Evolutionary conservation across 495 filamentous ascomycete genomes (phyloP).

Genomic region (Daldinia loculata): DNA sequence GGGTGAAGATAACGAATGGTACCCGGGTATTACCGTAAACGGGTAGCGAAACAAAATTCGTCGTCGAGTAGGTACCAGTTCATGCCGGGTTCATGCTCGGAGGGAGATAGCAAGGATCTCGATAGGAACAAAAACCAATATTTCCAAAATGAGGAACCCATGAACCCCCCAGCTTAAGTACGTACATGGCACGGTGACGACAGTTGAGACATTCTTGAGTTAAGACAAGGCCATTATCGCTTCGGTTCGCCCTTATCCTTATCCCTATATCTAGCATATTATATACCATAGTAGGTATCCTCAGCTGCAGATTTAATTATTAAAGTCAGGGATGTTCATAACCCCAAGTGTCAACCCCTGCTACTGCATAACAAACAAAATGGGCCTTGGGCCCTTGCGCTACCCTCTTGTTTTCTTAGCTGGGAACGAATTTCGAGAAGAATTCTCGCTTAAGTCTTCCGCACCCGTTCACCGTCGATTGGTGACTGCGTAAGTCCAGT

Average conservation of each 20-base stretch:
- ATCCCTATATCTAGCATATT: conserved; percentile 19
- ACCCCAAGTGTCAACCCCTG: conserved; percentile 34
- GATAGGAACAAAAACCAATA: conserved; percentile 1
- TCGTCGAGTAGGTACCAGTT: neutral
- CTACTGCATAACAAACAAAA: conserved; percentile 15
- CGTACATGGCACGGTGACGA: conserved; percentile 12
- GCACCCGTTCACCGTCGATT: conserved; percentile 6
- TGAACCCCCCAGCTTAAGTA: neutral
- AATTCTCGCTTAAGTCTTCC: conserved; percentile 1
- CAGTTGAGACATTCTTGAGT: neutral
- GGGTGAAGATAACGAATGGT: conserved; percentile 27
- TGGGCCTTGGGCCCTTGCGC: conserved; percentile 22
- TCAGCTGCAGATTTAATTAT: conserved; percentile 26
- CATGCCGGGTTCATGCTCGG: neutral
- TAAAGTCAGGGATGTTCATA: conserved; percentile 16
- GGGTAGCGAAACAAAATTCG: conserved; percentile 13
- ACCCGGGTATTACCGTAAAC: conserved; percentile 5
- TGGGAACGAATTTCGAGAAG: conserved; percentile 11
- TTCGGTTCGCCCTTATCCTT: conserved; percentile 11
- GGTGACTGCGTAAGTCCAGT: conserved; percentile 1
- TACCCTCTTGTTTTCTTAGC: conserved; percentile 14
- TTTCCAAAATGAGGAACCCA: neutral
- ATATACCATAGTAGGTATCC: neutral
- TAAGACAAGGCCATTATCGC: conserved; percentile 6
- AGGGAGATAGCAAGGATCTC: conserved; percentile 6